phyloP scores from a whole-genome alignment of 768 basidiomycete genomes.

The Terana coerulea region DNA sequence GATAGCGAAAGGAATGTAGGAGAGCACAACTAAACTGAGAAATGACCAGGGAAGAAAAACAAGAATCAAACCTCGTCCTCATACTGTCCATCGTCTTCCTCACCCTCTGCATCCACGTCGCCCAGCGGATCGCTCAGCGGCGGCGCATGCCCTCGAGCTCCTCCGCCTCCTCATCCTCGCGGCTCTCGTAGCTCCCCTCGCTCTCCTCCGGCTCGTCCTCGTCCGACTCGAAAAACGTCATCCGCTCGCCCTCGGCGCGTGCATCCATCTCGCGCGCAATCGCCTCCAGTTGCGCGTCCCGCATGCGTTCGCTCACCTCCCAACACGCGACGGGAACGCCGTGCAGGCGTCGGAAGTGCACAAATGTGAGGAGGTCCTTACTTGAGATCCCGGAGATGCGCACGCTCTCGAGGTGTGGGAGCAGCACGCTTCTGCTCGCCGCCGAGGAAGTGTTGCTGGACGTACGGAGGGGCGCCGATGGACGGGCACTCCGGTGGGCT shows the following conservation, averaged over 20 bases:
- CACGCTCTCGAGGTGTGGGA: conserved; percentile 18
- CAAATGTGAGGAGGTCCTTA: conserved; percentile 9
- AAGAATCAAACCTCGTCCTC: conserved; percentile 7
- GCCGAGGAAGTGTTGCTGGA: neutral
- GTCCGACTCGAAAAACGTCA: conserved; percentile 20
- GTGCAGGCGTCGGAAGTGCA: conserved; percentile 13
- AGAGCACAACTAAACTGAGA: no score
- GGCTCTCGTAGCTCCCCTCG: conserved; percentile 11
- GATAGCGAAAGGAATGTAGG: no score
- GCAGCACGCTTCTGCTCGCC: conserved; percentile 8
- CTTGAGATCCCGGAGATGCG: conserved; percentile 16
- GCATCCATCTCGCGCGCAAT: conserved; percentile 10
- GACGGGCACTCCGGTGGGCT: no score
- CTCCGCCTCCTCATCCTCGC: conserved; percentile 10
- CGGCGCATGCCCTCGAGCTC: conserved; percentile 6
- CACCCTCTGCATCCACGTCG: no score
- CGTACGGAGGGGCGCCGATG: no score
- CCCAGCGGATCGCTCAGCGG: no score
- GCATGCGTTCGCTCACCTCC: conserved; percentile 18
- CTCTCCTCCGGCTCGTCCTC: conserved; percentile 21
- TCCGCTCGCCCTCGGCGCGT: conserved; percentile 12
- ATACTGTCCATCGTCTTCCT: conserved; percentile 15
- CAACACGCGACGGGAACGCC: conserved; percentile 16
- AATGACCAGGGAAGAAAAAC: no score
- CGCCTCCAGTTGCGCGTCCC: conserved; percentile 15